These are phyloP conservation scores for Kentomonas sorsogonicus DNA, from an alignment of 208 protist species.

Conservation along the genomic window DNA sequence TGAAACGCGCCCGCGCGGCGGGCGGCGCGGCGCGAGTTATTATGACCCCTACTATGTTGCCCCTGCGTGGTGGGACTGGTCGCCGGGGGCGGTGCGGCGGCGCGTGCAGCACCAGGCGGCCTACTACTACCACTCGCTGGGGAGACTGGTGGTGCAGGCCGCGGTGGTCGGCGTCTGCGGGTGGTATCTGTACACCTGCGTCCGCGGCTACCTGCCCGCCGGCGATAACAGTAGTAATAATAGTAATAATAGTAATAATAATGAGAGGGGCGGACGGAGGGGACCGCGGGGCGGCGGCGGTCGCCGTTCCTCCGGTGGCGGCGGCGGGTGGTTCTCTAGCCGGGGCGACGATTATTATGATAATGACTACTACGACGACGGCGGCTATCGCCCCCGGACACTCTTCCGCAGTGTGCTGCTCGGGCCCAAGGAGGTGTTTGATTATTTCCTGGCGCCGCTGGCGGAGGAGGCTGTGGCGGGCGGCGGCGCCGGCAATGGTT, in stretches of 20 bases:
- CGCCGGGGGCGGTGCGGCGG: conserved; percentile 45
- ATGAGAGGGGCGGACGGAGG: neutral
- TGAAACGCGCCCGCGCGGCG: conserved; percentile 5
- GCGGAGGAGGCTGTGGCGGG: conserved; percentile 3
- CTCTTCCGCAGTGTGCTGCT: conserved; percentile 63
- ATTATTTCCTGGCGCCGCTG: conserved; percentile 63
- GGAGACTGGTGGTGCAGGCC: conserved; percentile 53
- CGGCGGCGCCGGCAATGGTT: neutral
- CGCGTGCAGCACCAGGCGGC: conserved; percentile 61
- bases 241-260: too few relatives aligned
- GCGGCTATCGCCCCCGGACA: conserved; percentile 18
- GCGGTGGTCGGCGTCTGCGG: conserved; percentile 35
- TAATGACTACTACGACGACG: conserved; percentile 20
- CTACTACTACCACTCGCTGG: conserved; percentile 52
- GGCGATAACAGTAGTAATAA: too few relatives aligned
- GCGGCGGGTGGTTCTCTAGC: conserved; percentile 15
- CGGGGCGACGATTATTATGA: conserved; percentile 18
- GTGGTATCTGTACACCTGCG: conserved; percentile 39
- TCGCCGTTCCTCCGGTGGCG: neutral
- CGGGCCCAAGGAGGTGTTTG: conserved; percentile 75
- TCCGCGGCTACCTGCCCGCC: conserved; percentile 21
- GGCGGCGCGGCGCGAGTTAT: conserved; percentile 6
- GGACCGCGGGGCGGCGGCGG: neutral
- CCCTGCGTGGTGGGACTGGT: conserved; percentile 78
- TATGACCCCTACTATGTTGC: conserved; percentile 31